Percentiles rank a stretch among this genome's conserved stretches.
phyloP scores from a whole-genome alignment of 2,329 filamentous ascomycete species.

The Akanthomyces dipterigenus region DNA sequence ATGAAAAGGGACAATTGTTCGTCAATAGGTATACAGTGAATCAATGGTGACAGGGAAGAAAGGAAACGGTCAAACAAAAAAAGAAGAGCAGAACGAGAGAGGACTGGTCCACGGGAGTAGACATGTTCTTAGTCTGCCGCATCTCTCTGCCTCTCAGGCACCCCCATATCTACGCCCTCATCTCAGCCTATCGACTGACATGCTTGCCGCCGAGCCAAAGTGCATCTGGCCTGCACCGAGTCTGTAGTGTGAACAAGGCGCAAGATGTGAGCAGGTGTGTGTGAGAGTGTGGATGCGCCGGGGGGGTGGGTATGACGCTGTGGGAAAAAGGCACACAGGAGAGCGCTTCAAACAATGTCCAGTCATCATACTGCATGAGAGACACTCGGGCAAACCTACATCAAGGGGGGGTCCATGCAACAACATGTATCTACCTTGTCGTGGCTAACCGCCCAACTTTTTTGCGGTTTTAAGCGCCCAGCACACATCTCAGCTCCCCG shows the following conservation, averaged over 20 bases:
- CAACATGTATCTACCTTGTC: too few relatives aligned
- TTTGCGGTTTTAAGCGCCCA: background rate
- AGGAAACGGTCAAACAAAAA: constrained; percentile 13
- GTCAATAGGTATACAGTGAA: background rate
- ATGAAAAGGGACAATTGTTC: background rate
- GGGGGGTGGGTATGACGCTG: background rate
- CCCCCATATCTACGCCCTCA: background rate
- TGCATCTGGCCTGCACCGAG: background rate
- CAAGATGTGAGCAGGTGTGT: background rate
- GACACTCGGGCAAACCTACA: background rate
- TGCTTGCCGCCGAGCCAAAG: constrained; percentile 3
- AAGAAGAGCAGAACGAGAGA: background rate
- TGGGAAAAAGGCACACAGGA: background rate
- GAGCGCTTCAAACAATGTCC: background rate
- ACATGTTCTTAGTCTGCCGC: background rate
- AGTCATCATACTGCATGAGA: background rate
- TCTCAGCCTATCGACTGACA: constrained; percentile 7
- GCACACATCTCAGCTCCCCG: background rate
- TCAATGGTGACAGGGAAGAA: background rate
- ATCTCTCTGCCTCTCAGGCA: background rate
- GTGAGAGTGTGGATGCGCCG: background rate
- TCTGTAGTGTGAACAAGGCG: background rate
- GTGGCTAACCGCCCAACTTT: background rate
- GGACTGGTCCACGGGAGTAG: too few relatives aligned
- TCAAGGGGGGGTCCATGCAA: background rate